Conservation (phyloP, 164 flowering plant genomes). For the Tetrastigma voinierianum region DNA sequence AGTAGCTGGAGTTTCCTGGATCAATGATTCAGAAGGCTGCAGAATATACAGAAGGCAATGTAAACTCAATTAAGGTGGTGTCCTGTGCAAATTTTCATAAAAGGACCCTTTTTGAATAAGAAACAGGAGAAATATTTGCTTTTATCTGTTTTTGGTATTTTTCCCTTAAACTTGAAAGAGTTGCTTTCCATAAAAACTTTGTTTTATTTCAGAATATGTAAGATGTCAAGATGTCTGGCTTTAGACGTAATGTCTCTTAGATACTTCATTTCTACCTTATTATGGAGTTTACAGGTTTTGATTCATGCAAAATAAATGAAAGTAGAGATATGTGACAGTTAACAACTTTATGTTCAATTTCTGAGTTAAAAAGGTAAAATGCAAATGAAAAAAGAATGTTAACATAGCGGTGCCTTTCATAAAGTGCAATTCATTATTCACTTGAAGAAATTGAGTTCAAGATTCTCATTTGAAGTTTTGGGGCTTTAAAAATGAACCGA, state of each 20-base stretch:
- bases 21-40: neutral
- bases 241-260: neutral
- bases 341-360: neutral
- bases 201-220: neutral
- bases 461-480: too few relatives aligned
- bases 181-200: neutral
- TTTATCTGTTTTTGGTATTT: neutral
- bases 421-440: too few relatives aligned
- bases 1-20: neutral
- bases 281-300: neutral
- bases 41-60: neutral
- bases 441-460: too few relatives aligned
- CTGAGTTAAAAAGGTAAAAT: too few relatives aligned
- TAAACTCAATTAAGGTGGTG: constrained; percentile 1
- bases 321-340: neutral
- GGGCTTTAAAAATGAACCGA: too few relatives aligned
- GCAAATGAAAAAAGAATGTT: too few relatives aligned
- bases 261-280: neutral
- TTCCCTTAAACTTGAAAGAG: neutral
- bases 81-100: neutral
- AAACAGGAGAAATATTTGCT: neutral
- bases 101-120: neutral
- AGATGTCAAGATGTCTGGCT: neutral
- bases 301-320: neutral
- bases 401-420: too few relatives aligned